Base-by-base conservation (phyloP, 2,329 filamentous ascomycete species). In the Daldinia eschscholtzii region DNA sequence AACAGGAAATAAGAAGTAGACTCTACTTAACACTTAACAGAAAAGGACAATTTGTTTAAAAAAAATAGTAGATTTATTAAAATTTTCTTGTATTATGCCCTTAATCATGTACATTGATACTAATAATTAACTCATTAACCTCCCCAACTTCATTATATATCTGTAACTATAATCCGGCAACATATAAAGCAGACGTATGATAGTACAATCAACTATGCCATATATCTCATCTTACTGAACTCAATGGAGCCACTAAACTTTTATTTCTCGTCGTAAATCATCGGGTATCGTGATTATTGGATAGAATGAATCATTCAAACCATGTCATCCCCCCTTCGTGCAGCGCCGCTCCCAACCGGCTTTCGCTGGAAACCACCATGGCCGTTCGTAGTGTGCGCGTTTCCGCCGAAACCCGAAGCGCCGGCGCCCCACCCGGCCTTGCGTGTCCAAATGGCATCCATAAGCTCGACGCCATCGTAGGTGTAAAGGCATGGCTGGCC, bases 381-480 rank as follows among this genome's bases (percentile, higher is more conserved):
- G 10, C 64, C 63, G 50, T 63, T 69, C 13, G 57, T 30, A 20
- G 55, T 42, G 39, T 68, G 64, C 3, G 62, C 57, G 30, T 44
- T 80, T 50, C 80, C 18, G 78, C 80, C 67, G 77, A 50, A 48
- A 9, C 53, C 35, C 35, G 35, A 78, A 35, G 80, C 78, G 52
- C 79, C 78, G 4, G 77, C 79, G 20, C 88, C 89, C 89, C 89
- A 91, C 0, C 87, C 88, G 6, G 83, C 89, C 72, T 86, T 85
- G 65, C 87, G 81, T 0, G 89, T 91, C 67, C 86, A 90, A 3
- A 88, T 80, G 0, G 87, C 83, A 61, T 87, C 81, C 61, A 84
- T 83, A 56, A 90, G 83, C 55, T 85, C 84, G 3, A 77, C 79
- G 6, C 78, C 77, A 0, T 79, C 80, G n/a, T 72, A 42, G 7